Evolutionary conservation across 495 filamentous ascomycete genomes (phyloP), one percentile per base, ranked within the genome.

Genomic region (Penicillium macrosclerotiorum): DNA sequence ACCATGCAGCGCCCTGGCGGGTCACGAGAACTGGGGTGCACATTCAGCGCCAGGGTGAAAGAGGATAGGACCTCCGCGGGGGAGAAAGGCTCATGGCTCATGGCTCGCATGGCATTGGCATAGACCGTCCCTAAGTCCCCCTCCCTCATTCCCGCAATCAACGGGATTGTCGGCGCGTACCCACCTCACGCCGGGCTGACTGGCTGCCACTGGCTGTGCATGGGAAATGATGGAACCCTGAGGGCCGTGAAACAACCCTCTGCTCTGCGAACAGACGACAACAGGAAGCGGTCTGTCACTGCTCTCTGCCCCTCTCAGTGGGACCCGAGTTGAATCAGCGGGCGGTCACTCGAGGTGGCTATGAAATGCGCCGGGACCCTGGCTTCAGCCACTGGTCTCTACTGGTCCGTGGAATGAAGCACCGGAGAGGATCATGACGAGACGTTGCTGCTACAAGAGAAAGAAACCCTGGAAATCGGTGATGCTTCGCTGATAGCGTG

Each of bases 71-170:
- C 13, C 6, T 12, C 12, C 4, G 31, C 18, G 31, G 27, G 27
- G 27, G 31, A 34, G 18, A 17, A 13, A 5, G 12, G 8, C n/a
- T n/a, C n/a, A n/a, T n/a, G n/a, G n/a, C n/a, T n/a, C n/a, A n/a
- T n/a, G n/a, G n/a, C n/a, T n/a, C n/a, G n/a, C n/a, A n/a, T 31
- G 29, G 8, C 13, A 36, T 5, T 19, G 4, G 34, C 14, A 23
- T 25, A 39, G 16, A 14, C 27, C 4, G 17, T 13, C 25, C 19
- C 39, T 16, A 42, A 13, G n/a, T 30, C 7, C n/a, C 35, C 11
- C 8, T 34, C 39, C 43, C 48, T 42, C 53, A 48, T 45, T 51
- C 43, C 48, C 53, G 44, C 36, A 47, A 56, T 52, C 53, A 52
- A 37, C 53, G 49, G 11, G 48, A 52, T 56, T 45, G 40, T 51